A percentile compares a stretch with the other conserved stretches of the same genome.
Conservation (phyloP, 345 rosid species). For the Populus simonii region DNA sequence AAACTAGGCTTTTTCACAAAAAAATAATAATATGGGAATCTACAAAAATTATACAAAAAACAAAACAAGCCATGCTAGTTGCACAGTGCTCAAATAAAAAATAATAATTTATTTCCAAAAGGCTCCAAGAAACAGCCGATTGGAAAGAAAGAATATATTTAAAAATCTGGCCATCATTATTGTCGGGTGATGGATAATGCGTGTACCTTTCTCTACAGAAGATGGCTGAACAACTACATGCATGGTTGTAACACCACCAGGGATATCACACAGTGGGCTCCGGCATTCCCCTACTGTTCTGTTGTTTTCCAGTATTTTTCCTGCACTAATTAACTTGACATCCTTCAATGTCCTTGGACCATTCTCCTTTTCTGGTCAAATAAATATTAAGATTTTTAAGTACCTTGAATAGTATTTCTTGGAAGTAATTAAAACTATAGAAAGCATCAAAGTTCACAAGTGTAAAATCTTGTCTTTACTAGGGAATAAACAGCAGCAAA, state of each 20-base stretch:
- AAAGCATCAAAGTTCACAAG: background rate
- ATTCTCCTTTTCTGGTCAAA: slow-evolving; percentile 67
- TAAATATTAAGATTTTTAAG: background rate
- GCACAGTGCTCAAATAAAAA: background rate
- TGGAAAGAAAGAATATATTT: background rate
- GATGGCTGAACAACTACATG: slow-evolving; percentile 92
- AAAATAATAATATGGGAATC: background rate
- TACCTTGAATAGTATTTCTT: background rate
- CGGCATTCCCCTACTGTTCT: slow-evolving; percentile 74
- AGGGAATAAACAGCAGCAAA: background rate
- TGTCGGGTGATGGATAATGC: background rate
- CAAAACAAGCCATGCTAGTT: slow-evolving; percentile 2
- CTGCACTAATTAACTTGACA: slow-evolving; percentile 87
- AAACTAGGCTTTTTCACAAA: background rate
- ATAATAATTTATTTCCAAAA: background rate
- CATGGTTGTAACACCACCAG: slow-evolving; percentile 93
- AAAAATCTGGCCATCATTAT: background rate
- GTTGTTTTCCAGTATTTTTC: slow-evolving; percentile 86
- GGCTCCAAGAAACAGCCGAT: slow-evolving; percentile 4
- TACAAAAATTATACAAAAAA: background rate
- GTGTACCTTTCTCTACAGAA: slow-evolving; percentile 63
- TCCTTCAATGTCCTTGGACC: slow-evolving; percentile 88
- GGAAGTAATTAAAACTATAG: background rate
- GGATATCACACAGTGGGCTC: slow-evolving; percentile 73
- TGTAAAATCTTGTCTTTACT: background rate